Evolutionary conservation across 2,329 filamentous ascomycete species (phyloP).

Genomic region (Fusarium xyrophilum): DNA sequence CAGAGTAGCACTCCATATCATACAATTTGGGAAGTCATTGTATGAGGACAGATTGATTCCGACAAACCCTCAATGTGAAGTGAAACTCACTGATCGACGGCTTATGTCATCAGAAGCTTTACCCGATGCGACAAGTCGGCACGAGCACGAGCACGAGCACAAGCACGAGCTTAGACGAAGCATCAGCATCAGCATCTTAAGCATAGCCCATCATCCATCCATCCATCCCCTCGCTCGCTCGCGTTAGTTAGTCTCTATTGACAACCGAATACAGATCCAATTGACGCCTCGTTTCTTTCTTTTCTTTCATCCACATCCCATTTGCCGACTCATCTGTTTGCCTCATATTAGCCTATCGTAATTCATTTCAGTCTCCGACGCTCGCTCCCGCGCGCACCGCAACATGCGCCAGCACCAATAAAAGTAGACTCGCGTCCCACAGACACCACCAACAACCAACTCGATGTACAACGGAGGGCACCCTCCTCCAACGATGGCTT

Average conservation of each 20-base stretch:
- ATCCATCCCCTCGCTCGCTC: neutral
- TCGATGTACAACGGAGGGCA: slow-evolving; percentile 2
- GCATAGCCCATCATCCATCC: neutral
- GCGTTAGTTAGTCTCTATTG: slow-evolving; percentile 31
- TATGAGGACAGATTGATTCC: neutral
- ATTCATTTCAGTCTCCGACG: neutral
- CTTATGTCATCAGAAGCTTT: slow-evolving; percentile 40
- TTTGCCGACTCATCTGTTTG: slow-evolving; percentile 4
- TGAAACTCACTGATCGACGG: neutral
- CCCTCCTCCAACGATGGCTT: slow-evolving; percentile 21
- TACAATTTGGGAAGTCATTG: neutral
- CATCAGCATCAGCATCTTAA: neutral
- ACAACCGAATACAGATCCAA: slow-evolving; percentile 33
- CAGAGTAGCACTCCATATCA: neutral
- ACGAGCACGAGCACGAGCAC: slow-evolving; percentile 29
- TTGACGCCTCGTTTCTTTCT: slow-evolving; percentile 19
- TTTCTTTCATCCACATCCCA: neutral
- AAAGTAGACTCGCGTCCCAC: slow-evolving; percentile 12
- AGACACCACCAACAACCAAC: neutral
- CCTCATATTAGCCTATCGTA: slow-evolving; percentile 16
- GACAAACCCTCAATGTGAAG: neutral
- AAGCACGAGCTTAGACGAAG: slow-evolving; percentile 7
- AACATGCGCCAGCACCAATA: slow-evolving; percentile 31
- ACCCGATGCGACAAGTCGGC: slow-evolving; percentile 25
- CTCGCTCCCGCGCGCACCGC: slow-evolving; percentile 12